A percentile compares a stretch with the other conserved stretches of the same genome.
These are phyloP conservation scores for Bruguiera parviflora DNA, from an alignment of 345 rosid species.

Conservation along the genomic window DNA sequence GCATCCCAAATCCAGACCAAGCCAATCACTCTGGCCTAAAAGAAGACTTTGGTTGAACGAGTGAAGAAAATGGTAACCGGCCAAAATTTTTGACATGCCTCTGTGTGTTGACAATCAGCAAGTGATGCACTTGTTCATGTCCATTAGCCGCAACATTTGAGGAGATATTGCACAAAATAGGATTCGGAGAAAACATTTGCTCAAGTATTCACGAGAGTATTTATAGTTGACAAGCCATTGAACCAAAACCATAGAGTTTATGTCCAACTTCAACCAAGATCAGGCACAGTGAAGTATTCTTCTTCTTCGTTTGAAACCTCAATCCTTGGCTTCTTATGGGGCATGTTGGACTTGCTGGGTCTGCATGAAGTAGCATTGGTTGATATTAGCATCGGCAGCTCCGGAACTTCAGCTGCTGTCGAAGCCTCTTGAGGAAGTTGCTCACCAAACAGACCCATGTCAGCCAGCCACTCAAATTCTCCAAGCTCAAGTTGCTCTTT, in stretches of 20 bases:
- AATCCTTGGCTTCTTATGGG: constrained; percentile 78
- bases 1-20: no score
- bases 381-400: constrained; percentile 48
- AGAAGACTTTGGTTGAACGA: no score
- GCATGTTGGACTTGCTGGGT: constrained; percentile 44
- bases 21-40: no score
- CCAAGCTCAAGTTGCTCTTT: constrained; percentile 78
- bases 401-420: constrained; percentile 90
- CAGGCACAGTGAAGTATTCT: constrained; percentile 86
- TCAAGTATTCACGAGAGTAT: not conserved
- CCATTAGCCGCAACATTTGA: no score
- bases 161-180: no score
- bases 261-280: constrained; percentile 51
- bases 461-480: constrained; percentile 81
- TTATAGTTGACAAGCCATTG: not conserved
- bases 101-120: no score
- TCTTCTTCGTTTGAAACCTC: constrained; percentile 56
- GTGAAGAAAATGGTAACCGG: no score
- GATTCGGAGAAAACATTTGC: not conserved
- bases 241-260: not conserved
- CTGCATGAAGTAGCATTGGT: constrained; percentile 35
- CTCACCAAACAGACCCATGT: constrained; percentile 66
- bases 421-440: constrained; percentile 55
- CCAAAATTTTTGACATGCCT: no score
- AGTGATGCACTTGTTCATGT: no score